Evolutionary conservation across 1,284 basidiomycete species (phyloP), one percentile per base, ranked within the genome.

Genomic region (Coniophora puteana): DNA sequence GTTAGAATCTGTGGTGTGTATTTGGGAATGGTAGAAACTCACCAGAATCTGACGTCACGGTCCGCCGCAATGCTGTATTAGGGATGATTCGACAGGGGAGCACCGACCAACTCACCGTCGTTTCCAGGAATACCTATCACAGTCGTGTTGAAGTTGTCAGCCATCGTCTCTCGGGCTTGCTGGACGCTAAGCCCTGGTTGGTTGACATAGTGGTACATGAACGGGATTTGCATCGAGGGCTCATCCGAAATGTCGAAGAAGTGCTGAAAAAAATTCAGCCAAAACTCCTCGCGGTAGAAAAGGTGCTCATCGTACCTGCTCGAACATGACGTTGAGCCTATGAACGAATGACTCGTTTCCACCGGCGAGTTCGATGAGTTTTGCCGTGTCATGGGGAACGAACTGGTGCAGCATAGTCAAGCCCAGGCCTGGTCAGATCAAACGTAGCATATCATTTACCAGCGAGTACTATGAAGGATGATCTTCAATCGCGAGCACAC

Each of bases 201-300:
- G 51, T 78, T 71, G 2, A 72, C 78, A 51, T 81, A 80, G 55
- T 80, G 78, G 52, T 79, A 80, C 78, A 81, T 79, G 60, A 72
- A 78, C 0, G 77, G 76, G 47, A 78, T 79, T 45, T 78, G 74
- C 45, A 78, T 72, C 4, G 78, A 80, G 1, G 79, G 79, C 51
- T 82, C 79, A 50, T 82, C 69, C 13, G 76, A 78, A 4, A 66
- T 60, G 43, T 76, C 73, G 48, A 77, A 77, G 53, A 76, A 76
- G 28, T 60, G 57, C 69, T 79, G 43, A 28, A 16, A 27, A 30
- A 29, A n/a, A 38, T 23, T 20, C 10, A 25, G 26, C 8, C 10
- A 14, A 36, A 16, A 23, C 18, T 22, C n/a, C n/a, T n/a, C n/a
- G n/a, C 14, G 8, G 11, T 22, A 12, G 17, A 14, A 38, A n/a